These are phyloP conservation scores for Mycena haematopus DNA, from an alignment of 768 basidiomycete genomes.

Conservation along the genomic window DNA sequence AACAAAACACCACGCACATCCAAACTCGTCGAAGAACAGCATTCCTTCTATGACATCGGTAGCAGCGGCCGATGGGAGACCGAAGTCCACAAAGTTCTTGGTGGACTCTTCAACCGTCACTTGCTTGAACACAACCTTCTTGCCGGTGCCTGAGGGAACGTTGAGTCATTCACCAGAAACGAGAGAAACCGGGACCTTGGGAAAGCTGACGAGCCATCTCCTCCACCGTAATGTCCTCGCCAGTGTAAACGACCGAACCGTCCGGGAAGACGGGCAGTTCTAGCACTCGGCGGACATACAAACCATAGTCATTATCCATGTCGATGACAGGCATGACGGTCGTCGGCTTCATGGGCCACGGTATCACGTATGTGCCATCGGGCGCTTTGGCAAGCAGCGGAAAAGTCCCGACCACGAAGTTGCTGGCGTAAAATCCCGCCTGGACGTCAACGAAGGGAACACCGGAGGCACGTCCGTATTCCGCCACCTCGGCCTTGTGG, in stretches of 20 bases:
- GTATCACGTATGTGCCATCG: slow-evolving; percentile 8
- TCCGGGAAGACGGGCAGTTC: slow-evolving; percentile 15
- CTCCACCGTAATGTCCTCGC: slow-evolving; percentile 8
- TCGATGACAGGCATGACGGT: slow-evolving; percentile 20
- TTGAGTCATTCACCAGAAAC: no score
- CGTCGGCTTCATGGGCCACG: neutral
- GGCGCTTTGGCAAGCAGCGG: neutral
- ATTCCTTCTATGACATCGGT: slow-evolving; percentile 1
- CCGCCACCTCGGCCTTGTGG: slow-evolving; percentile 15
- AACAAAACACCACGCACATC: slow-evolving; percentile 1
- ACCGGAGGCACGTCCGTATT: slow-evolving; percentile 10
- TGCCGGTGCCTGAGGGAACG: slow-evolving; percentile 2
- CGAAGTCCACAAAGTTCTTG: neutral
- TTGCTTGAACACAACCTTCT: slow-evolving; percentile 7
- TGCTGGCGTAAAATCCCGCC: slow-evolving; percentile 15
- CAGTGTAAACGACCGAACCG: slow-evolving; percentile 5
- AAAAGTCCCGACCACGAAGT: neutral
- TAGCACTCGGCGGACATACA: slow-evolving; percentile 17
- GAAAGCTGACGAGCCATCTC: slow-evolving; percentile 7
- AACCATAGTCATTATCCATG: slow-evolving; percentile 19
- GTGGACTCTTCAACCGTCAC: neutral
- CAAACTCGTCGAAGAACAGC: slow-evolving; percentile 9
- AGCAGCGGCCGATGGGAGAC: neutral
- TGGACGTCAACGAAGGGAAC: slow-evolving; percentile 26
- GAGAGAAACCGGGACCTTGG: neutral